Evolutionary conservation across 805 yeast species (phyloP).

Genomic region (Candida ascalaphidarum): DNA sequence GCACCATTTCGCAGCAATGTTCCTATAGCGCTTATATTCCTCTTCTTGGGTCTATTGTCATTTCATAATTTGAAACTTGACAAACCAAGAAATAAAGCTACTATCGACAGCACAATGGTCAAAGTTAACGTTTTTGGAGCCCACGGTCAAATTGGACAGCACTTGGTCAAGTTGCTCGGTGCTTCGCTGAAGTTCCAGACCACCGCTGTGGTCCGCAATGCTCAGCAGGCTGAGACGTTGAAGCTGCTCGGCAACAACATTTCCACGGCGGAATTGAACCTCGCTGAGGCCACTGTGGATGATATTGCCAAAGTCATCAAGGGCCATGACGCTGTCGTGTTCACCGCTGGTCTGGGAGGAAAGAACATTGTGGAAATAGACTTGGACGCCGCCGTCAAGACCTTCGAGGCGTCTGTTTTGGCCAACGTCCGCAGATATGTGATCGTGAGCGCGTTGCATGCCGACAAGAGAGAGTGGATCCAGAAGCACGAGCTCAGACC

Average conservation of each 20-base stretch:
- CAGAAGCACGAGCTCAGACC: constrained; percentile 25
- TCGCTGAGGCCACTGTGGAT: constrained; percentile 24
- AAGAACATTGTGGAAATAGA: constrained; percentile 47
- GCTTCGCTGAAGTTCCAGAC: constrained; percentile 13
- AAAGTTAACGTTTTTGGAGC: constrained; percentile 41
- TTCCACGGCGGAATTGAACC: constrained; percentile 26
- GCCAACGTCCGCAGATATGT: constrained; percentile 38
- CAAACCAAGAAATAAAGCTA: not conserved
- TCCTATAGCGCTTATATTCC: too few relatives aligned
- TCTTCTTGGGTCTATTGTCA: too few relatives aligned
- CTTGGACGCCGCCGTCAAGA: constrained; percentile 52
- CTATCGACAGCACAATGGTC: constrained; percentile 1
- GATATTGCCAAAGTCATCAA: constrained; percentile 28
- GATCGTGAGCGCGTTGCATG: constrained; percentile 48
- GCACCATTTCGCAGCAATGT: too few relatives aligned
- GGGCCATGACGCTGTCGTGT: constrained; percentile 49
- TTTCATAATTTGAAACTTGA: not conserved
- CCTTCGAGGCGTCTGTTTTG: constrained; percentile 43
- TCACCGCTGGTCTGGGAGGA: constrained; percentile 59
- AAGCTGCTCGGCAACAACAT: constrained; percentile 20
- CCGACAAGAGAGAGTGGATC: constrained; percentile 43
- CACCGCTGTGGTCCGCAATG: constrained; percentile 36
- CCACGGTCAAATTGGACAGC: constrained; percentile 52
- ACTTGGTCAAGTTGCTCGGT: constrained; percentile 28
- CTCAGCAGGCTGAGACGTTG: constrained; percentile 36